Conservation (phyloP, 1,284 basidiomycete genomes). For the Trametes polyzona region DNA sequence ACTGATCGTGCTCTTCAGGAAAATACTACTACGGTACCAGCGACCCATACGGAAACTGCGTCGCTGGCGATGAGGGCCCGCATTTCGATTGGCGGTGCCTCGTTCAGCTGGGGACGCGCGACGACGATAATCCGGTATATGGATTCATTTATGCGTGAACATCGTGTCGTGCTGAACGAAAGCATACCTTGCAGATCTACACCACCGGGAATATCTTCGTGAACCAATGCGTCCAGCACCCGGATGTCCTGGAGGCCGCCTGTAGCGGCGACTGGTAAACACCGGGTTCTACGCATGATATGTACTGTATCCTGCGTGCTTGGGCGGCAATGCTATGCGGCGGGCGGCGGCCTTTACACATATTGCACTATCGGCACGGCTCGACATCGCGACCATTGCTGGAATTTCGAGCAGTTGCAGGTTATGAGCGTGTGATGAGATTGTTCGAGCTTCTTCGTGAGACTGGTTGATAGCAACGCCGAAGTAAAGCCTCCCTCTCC, state of each 20-base stretch:
- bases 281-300: too few relatives aligned
- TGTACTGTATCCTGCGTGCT: too few relatives aligned
- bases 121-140: conserved; percentile 1
- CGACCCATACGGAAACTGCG: background rate
- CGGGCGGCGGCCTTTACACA: too few relatives aligned
- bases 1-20: background rate
- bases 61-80: background rate
- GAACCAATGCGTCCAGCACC: conserved; percentile 14
- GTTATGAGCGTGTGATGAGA: too few relatives aligned
- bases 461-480: too few relatives aligned
- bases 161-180: background rate
- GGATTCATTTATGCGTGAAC: background rate
- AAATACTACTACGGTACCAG: conserved; percentile 3
- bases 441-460: too few relatives aligned
- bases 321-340: too few relatives aligned
- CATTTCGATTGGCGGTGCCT: conserved; percentile 8
- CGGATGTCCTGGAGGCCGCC: background rate
- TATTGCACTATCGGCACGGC: too few relatives aligned
- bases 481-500: too few relatives aligned
- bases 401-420: too few relatives aligned
- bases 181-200: background rate
- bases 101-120: conserved; percentile 15
- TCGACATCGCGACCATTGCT: too few relatives aligned
- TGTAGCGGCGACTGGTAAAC: background rate
- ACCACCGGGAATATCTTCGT: conserved; percentile 14